Conservation (phyloP, 2,329 filamentous ascomycete genomes). For the Talaromyces rugulosus region DNA sequence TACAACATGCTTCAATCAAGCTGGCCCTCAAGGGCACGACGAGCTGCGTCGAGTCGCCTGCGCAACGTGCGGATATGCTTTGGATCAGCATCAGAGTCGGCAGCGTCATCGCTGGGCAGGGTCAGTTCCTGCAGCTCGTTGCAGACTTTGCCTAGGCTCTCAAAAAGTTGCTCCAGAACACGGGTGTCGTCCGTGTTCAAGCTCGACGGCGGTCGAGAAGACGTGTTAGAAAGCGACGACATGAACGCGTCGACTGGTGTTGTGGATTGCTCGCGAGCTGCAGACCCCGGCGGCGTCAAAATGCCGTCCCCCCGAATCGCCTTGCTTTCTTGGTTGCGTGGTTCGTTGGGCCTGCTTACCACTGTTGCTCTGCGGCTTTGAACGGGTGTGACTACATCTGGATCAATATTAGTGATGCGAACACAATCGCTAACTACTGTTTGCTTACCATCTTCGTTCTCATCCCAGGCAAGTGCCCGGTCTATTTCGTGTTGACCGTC, state of each 20-base stretch:
- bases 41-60: slow-evolving; percentile 69
- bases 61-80: slow-evolving; percentile 61
- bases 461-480: slow-evolving; percentile 36
- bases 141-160: slow-evolving; percentile 48
- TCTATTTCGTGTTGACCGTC: slow-evolving; percentile 37
- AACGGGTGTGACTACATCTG: slow-evolving; percentile 20
- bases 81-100: slow-evolving; percentile 44
- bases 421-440: not conserved
- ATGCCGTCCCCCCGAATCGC: not conserved
- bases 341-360: slow-evolving; percentile 2
- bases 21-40: slow-evolving; percentile 67
- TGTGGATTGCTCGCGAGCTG: slow-evolving; percentile 6
- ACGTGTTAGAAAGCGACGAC: slow-evolving; percentile 8
- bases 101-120: slow-evolving; percentile 34
- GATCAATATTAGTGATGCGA: slow-evolving; percentile 2
- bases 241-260: slow-evolving; percentile 15
- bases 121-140: slow-evolving; percentile 45
- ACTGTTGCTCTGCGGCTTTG: slow-evolving; percentile 11
- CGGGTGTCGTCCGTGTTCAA: slow-evolving; percentile 54
- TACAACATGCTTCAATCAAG: slow-evolving; percentile 36
- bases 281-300: slow-evolving; percentile 7
- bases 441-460: slow-evolving; percentile 9
- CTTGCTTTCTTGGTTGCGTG: slow-evolving; percentile 1
- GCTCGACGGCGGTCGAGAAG: slow-evolving; percentile 15
- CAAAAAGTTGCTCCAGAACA: slow-evolving; percentile 52